phyloP scores from a whole-genome alignment of 768 basidiomycete species.

The Cystobasidium onofrii region DNA sequence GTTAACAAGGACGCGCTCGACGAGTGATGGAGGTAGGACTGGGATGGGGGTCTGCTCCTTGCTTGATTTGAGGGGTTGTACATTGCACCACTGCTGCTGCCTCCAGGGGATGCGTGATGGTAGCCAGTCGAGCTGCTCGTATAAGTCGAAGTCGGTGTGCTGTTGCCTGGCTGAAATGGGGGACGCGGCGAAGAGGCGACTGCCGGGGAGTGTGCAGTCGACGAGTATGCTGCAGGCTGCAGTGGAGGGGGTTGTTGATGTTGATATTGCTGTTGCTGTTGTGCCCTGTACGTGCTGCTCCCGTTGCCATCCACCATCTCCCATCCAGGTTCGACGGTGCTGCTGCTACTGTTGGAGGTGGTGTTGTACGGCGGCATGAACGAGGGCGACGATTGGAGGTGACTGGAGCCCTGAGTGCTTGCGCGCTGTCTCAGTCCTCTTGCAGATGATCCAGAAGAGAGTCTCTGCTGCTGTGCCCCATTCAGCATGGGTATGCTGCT shows the following conservation, averaged over 20 bases:
- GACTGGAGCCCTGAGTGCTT: not conserved
- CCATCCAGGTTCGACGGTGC: not conserved
- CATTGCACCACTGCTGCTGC: not conserved
- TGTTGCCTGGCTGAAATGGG: not conserved
- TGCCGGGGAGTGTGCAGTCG: not conserved
- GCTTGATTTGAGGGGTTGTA: not conserved
- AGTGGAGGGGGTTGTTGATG: not conserved
- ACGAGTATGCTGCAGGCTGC: not conserved
- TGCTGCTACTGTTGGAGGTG: not conserved
- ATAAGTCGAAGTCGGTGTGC: not conserved
- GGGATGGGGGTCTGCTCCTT: not conserved
- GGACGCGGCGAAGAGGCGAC: not conserved
- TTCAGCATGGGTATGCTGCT: constrained; percentile 5
- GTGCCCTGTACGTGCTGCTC: not conserved
- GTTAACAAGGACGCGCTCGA: constrained; percentile 1
- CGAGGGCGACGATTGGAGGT: not conserved
- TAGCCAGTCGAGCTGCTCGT: not conserved
- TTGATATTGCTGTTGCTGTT: too few relatives aligned
- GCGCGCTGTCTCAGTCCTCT: not conserved
- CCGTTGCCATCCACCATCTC: not conserved
- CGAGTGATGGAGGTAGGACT: not conserved
- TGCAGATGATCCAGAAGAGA: not conserved
- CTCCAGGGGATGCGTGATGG: not conserved
- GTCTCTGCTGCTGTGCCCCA: not conserved
- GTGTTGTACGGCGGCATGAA: not conserved